Percentiles rank a stretch among this genome's conserved stretches.
Conservation (phyloP, 805 yeast species). For the Candida peoriensis region DNA sequence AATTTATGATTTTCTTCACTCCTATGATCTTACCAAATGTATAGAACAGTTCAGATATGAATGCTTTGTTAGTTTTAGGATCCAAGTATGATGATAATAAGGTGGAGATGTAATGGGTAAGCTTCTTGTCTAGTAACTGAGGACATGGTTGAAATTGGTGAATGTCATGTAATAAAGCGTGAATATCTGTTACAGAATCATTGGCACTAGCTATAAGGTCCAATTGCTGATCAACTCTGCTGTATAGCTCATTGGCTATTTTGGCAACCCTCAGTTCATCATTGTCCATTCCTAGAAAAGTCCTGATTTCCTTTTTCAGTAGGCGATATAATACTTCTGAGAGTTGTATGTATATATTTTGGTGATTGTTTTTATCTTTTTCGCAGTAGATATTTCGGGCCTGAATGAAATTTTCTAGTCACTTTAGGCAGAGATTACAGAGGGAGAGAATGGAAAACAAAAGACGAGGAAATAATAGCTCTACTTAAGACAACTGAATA, state of each 20-base stretch:
- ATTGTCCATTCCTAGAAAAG: slow-evolving; percentile 29
- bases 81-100: slow-evolving; percentile 27
- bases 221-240: slow-evolving; percentile 8
- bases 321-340: too few species aligned
- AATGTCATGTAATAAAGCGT: slow-evolving; percentile 23
- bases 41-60: slow-evolving; percentile 40
- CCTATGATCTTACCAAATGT: slow-evolving; percentile 62
- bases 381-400: too few species aligned
- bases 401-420: too few species aligned
- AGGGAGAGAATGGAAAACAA: too few species aligned
- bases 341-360: too few species aligned
- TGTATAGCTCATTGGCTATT: slow-evolving; percentile 18
- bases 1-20: slow-evolving; percentile 51
- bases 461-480: too few species aligned
- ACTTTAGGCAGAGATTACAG: too few species aligned
- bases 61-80: neutral
- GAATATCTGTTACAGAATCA: neutral
- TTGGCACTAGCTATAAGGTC: neutral
- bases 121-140: slow-evolving; percentile 39
- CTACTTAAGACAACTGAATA: too few species aligned
- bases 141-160: slow-evolving; percentile 53
- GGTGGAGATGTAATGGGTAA: slow-evolving; percentile 29
- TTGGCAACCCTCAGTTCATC: slow-evolving; percentile 28
- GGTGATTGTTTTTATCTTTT: too few species aligned
- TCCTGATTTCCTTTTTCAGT: too few species aligned